phyloP scores from a whole-genome alignment of 441 rosid genomes.

The Lepidium campestre region DNA sequence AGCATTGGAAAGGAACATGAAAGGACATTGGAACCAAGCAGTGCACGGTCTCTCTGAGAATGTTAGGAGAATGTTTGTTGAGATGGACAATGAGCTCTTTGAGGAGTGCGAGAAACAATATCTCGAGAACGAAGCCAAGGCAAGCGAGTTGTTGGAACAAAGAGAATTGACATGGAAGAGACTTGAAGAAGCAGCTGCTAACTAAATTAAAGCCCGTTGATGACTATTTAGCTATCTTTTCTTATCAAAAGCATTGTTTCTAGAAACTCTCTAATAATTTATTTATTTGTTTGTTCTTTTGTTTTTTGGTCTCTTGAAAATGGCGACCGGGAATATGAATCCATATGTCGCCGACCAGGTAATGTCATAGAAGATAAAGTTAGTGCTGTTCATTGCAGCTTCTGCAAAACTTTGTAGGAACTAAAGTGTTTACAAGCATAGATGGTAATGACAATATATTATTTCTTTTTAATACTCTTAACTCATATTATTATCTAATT shows the following conservation, averaged over 20 bases:
- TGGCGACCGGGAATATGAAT: constrained; percentile 24
- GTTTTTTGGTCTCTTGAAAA: constrained; percentile 12
- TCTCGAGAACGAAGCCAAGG: constrained; percentile 33
- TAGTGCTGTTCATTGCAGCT: not conserved
- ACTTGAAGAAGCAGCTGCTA: constrained; percentile 34
- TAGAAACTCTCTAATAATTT: constrained; percentile 20
- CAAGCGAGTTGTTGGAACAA: constrained; percentile 33
- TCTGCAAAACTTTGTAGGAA: not conserved
- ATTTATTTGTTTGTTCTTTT: constrained; percentile 6
- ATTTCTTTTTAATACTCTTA: too few species aligned
- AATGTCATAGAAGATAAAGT: constrained; percentile 17
- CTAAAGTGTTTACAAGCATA: not conserved
- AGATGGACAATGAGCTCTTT: constrained; percentile 43
- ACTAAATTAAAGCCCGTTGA: constrained; percentile 11
- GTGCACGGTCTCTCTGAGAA: constrained; percentile 43
- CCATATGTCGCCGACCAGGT: constrained; percentile 14
- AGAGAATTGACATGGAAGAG: constrained; percentile 41
- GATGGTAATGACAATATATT: not conserved
- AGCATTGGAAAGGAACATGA: constrained; percentile 46
- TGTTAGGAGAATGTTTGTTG: constrained; percentile 46
- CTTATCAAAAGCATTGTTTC: constrained; percentile 7
- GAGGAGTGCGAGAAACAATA: constrained; percentile 35
- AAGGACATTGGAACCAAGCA: constrained; percentile 50
- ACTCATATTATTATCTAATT: not conserved
- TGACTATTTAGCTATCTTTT: not conserved